Conservation (phyloP, 2,329 filamentous ascomycete species). For the Colletotrichum karsti region DNA sequence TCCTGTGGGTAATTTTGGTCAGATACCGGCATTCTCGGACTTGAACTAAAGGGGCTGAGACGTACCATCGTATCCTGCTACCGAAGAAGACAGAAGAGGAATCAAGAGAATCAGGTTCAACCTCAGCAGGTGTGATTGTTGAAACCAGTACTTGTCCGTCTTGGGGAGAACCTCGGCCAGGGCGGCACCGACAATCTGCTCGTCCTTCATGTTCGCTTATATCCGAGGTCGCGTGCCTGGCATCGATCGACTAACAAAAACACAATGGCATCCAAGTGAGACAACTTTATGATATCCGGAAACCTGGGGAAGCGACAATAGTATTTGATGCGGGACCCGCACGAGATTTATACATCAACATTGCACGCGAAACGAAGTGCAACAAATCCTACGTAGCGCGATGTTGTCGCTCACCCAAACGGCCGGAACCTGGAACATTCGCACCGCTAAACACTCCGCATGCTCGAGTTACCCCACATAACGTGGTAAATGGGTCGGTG, state of each 20-base stretch:
- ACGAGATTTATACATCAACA: conserved; percentile 11
- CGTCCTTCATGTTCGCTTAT: conserved; percentile 5
- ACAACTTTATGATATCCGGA: neutral
- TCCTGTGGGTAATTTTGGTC: conserved; percentile 29
- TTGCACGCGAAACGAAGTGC: neutral
- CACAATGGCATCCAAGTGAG: neutral
- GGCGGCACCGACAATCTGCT: conserved; percentile 37
- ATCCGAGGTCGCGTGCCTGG: neutral
- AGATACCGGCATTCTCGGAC: neutral
- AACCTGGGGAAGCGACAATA: neutral
- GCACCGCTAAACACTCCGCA: conserved; percentile 2
- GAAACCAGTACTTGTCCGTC: conserved; percentile 51
- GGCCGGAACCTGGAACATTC: neutral
- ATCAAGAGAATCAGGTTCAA: conserved; percentile 54
- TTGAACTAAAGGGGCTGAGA: too few relatives aligned
- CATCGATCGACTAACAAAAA: neutral
- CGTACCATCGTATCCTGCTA: conserved; percentile 25
- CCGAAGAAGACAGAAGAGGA: conserved; percentile 35
- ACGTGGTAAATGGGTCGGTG: conserved; percentile 13
- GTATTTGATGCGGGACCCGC: neutral
- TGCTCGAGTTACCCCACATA: conserved; percentile 11
- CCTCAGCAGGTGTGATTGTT: conserved; percentile 49
- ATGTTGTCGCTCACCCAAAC: neutral
- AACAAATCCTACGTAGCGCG: neutral
- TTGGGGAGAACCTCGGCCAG: conserved; percentile 45